Base-by-base conservation (phyloP, 1,284 basidiomycete genomes). In the Cryptococcus sp. region DNA sequence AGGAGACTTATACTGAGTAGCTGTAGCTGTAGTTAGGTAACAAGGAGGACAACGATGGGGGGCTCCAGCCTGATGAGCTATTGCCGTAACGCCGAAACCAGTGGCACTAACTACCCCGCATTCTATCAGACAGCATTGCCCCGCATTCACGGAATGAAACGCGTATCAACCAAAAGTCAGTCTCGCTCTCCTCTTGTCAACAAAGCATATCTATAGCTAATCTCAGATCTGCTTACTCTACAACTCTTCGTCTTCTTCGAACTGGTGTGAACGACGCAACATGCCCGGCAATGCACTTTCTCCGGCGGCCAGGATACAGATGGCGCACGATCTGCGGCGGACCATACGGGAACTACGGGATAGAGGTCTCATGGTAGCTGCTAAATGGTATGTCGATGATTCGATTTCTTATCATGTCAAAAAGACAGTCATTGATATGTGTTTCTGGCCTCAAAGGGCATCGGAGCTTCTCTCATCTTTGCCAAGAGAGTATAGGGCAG, bases 391-490 rank as follows among this genome's bases (percentile, higher is more conserved):
- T 55, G 71, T 57, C 40, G 13, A 6, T 3, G 49, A 13, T 27
- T 10, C 8, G 3, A 35, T 35, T 10, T 35, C 13, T 35, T 35
- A 35, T 8, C 13, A 35, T 10, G 2, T 8, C 30, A 35, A 10
- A 35, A 13, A 35, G 30, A 35, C 13, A 13, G 13, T 5, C 7
- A 35, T 13, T 35, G 30, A 35, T 35, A 3, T 35, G 8, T 35
- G 30, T 35, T 8, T 3, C 22, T 56, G 25, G 46, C 27, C 7
- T 35, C 23, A 7, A 53, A 80, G 78, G 78, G 73, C 76, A 5
- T 72, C 71, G 10, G 79, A 80, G 57, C 67, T 78, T 6, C 70
- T 80, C n/a, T 51, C 61, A 1, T 62, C 78, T 1, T 63, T 80
- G 19, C 77, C 79, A 3, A 64, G 62, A 45, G 65, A 73, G 52